Evolutionary conservation across 108 stramenopile species (phyloP), one percentile per base, ranked within the genome.

Genomic region (Conticribra guillardii): DNA sequence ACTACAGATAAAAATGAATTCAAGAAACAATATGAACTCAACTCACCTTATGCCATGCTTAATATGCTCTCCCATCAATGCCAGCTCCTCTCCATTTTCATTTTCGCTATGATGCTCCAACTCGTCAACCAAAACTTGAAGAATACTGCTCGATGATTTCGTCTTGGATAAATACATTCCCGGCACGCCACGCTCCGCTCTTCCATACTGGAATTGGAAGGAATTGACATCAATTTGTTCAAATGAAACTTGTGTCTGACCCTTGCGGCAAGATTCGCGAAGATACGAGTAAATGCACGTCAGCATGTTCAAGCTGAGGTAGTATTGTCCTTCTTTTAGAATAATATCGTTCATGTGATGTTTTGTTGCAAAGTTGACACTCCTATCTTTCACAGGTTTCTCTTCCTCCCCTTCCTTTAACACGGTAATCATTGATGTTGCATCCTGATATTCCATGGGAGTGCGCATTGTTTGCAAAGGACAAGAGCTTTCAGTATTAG

Each of bases 241-340:
- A 48, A 68, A 57, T 0, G 29, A 9, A 24, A 68, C 54, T 19
- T 57, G 53, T 27, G 67, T 68, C 7, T 57, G 56, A 48, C 67
- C 67, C 18, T 54, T 41, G 28, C 56, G 18, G 22, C 41, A 41
- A 2, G 56, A 47, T 23, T 57, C 41, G 31, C 67, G 9, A 1
- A 68, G 46, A 18, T 54, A 31, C 16, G 55, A 54, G 30, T 68
- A 57, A 0, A 57, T 46, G 22, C 47, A 57, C 44, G 54, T 45
- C 0, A 68, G 30, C 54, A 68, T 68, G 30, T 26, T 30, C 67
- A 68, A 57, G 0, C 45, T 37, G 2, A 68, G 67, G 19, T 68
- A 68, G 29, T 68, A 68, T 21, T 57, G 44, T 48, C 67, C 67
- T 58, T 68, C 67, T 9, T 33, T 68, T 30, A 68, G 27, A 22